A percentile compares a stretch with the other conserved stretches of the same genome.
Evolutionary conservation across 2,329 filamentous ascomycete species (phyloP).

Genomic region (Stemphylium beticola): DNA sequence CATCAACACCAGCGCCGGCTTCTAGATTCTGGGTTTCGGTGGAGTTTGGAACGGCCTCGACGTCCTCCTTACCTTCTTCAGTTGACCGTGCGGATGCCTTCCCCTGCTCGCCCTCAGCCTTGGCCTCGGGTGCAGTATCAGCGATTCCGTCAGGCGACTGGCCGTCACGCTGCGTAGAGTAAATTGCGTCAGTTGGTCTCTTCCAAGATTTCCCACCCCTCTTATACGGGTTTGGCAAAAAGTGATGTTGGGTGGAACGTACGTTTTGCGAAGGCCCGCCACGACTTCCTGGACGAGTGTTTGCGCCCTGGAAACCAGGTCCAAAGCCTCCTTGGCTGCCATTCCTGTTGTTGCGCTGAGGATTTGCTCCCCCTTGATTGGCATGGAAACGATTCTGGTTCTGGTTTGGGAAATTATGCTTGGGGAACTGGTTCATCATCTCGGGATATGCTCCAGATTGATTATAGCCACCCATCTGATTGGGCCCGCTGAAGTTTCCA

Average conservation of each 20-base stretch:
- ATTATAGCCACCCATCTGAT: conserved; percentile 61
- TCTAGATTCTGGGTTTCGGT: conserved; percentile 8
- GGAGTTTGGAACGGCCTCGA: conserved; percentile 13
- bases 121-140: conserved; percentile 41
- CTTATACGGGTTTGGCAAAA: conserved; percentile 15
- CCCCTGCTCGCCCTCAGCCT: conserved; percentile 38
- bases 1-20: conserved; percentile 11
- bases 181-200: conserved; percentile 34
- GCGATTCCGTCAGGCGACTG: conserved; percentile 38
- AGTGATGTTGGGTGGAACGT: conserved; percentile 39
- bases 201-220: conserved; percentile 13
- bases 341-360: conserved; percentile 49
- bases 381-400: conserved; percentile 79
- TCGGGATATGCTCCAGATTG: conserved; percentile 56
- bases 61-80: conserved; percentile 40
- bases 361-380: conserved; percentile 64
- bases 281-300: conserved; percentile 41
- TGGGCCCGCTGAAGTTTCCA: conserved; percentile 60
- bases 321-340: conserved; percentile 49
- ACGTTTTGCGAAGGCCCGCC: conserved; percentile 40
- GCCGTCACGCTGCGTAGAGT: conserved; percentile 36
- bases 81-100: conserved; percentile 28
- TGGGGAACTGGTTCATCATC: conserved; percentile 62
- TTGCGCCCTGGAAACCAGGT: conserved; percentile 32
- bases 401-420: conserved; percentile 68